phyloP scores from a whole-genome alignment of 2,329 filamentous ascomycete genomes.

The Colletotrichum echinochloae region DNA sequence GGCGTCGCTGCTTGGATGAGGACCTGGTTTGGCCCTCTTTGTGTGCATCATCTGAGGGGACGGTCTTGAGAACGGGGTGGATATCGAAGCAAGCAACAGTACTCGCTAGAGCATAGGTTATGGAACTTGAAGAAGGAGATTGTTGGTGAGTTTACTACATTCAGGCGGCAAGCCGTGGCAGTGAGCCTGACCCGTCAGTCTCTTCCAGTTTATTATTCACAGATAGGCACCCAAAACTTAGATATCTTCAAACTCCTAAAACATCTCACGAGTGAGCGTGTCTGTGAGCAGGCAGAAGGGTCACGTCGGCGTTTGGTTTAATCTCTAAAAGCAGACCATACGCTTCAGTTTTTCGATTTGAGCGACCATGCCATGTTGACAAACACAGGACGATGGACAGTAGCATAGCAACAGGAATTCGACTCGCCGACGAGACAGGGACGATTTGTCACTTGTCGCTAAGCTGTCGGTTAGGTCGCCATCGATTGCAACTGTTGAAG shows the following conservation, averaged over 20 bases:
- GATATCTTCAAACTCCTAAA: slow-evolving; percentile 7
- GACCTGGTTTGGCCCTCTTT: slow-evolving; percentile 35
- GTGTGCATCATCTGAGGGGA: slow-evolving; percentile 20
- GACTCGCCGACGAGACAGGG: not conserved
- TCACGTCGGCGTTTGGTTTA: too few relatives aligned
- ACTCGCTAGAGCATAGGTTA: slow-evolving; percentile 21
- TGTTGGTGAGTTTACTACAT: slow-evolving; percentile 30
- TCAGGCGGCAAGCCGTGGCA: slow-evolving; percentile 18
- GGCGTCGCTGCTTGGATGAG: slow-evolving; percentile 37
- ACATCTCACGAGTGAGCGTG: not conserved
- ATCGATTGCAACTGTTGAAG: not conserved
- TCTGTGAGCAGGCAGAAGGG: not conserved
- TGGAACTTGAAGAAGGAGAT: slow-evolving; percentile 22
- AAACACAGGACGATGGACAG: not conserved
- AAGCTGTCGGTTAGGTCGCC: not conserved
- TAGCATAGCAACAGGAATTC: not conserved
- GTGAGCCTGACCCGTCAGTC: slow-evolving; percentile 26
- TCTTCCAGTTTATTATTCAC: slow-evolving; percentile 34
- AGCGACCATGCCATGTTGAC: not conserved
- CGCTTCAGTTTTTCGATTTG: not conserved
- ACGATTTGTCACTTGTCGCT: too few relatives aligned
- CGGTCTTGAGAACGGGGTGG: slow-evolving; percentile 24
- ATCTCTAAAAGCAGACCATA: not conserved
- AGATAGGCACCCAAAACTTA: slow-evolving; percentile 38
- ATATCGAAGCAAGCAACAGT: slow-evolving; percentile 10